Conservation (phyloP, 2,329 filamentous ascomycete genomes). For the Biscogniauxia sp. region DNA sequence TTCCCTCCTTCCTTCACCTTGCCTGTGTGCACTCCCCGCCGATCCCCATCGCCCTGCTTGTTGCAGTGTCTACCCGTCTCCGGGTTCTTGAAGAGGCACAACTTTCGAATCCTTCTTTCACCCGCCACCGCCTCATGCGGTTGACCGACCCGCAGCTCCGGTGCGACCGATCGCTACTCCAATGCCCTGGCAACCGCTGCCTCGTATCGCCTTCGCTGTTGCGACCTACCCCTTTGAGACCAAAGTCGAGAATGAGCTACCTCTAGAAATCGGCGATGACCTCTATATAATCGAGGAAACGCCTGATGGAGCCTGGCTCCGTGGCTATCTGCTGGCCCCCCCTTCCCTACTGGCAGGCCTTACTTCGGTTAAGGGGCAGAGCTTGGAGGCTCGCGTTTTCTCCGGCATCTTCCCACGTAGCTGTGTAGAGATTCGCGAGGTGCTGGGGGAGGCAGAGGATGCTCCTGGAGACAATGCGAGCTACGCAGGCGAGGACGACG, state of each 20-base stretch:
- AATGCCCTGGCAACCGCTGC: slow-evolving; percentile 97
- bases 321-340: slow-evolving; percentile 91
- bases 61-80: slow-evolving; percentile 13
- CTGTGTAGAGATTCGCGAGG: slow-evolving; percentile 92
- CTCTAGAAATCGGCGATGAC: slow-evolving; percentile 96
- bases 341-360: slow-evolving; percentile 89
- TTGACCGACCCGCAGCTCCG: slow-evolving; percentile 31
- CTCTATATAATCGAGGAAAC: slow-evolving; percentile 98
- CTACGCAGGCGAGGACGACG: slow-evolving; percentile 28
- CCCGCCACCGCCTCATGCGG: slow-evolving; percentile 29
- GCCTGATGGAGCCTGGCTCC: slow-evolving; percentile 86
- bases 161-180: slow-evolving; percentile 31
- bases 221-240: slow-evolving; percentile 93
- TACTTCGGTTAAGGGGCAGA: slow-evolving; percentile 87
- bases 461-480: slow-evolving; percentile 40
- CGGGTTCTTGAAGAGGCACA: slow-evolving; percentile 11
- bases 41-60: not conserved
- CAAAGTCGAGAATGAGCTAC: slow-evolving; percentile 82
- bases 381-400: slow-evolving; percentile 92
- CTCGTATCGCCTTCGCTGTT: slow-evolving; percentile 96
- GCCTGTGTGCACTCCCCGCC: slow-evolving; percentile 3
- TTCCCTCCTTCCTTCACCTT: not conserved
- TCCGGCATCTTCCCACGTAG: slow-evolving; percentile 96
- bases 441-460: slow-evolving; percentile 72
- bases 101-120: slow-evolving; percentile 6